Evolutionary conservation across 208 protist genomes (phyloP), one percentile per base, ranked within the genome.

Genomic region (Leishmania aethiopica): DNA sequence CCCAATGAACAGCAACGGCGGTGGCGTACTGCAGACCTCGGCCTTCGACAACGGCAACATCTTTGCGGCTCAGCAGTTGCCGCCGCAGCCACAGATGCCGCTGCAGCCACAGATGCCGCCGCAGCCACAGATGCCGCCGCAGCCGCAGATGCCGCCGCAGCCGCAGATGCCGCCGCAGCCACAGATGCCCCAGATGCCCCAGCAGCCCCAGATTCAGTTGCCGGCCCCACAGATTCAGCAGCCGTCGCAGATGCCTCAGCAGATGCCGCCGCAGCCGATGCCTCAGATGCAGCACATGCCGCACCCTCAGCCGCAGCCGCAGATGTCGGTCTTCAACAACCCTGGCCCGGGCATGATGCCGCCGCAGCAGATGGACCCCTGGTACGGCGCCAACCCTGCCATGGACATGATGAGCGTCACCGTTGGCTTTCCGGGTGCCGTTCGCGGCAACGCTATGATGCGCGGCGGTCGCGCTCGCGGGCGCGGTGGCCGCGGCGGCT

Each of bases 381-480:
- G 69, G 84, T 78, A 74, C 77, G 79, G 37, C 57, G 77, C 73
- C 59, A 84, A 88, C 78, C 84, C 82, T 15, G 64, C 62, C 1
- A 79, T 64, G 59, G 73, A 84, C 60, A 88, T 86, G 82, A 75
- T 77, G 75, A 79, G 66, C 45, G 78, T 83, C 70, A 79, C 69
- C n/a, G 74, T 73, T 74, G 85, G 75, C 70, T 81, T 83, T 62
- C 77, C 72, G 42, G 77, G 60, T 49, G 77, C 4, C 2, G 77
- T 75, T 59, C 83, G 78, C 53, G 83, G 78, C 80, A 80, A 42
- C 22, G 74, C 35, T 28, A 82, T 74, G 49, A 64, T 67, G 67
- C 81, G 87, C 35, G 90, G 87, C 37, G 81, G 60, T 59, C 84
- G 90, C 17, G 72, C 82, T 28, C 78, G 84, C 32, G 84, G 83